Percentiles rank a stretch among this genome's conserved stretches.
Conservation (phyloP, 2,329 filamentous ascomycete genomes). For the Penicillium crustosum region DNA sequence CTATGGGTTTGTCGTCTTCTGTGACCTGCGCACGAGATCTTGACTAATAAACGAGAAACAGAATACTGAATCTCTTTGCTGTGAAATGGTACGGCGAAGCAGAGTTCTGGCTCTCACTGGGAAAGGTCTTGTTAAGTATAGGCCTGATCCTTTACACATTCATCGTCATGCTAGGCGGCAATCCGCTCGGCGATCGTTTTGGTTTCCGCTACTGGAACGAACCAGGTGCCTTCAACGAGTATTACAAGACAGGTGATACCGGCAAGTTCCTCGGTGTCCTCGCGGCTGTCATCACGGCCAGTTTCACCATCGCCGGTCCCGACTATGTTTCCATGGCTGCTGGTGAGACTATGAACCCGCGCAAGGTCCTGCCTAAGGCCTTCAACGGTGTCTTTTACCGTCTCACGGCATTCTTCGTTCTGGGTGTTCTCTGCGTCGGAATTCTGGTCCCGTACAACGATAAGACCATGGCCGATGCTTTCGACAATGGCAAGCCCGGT, state of each 20-base stretch:
- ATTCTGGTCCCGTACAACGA: constrained; percentile 72
- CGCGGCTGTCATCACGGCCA: constrained; percentile 69
- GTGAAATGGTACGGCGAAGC: constrained; percentile 74
- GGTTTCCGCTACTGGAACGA: constrained; percentile 68
- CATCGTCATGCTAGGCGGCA: constrained; percentile 78
- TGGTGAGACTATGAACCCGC: constrained; percentile 70
- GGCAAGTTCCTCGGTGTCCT: constrained; percentile 76
- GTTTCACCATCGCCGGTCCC: constrained; percentile 66
- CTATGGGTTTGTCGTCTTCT: constrained; percentile 40
- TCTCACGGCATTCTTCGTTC: constrained; percentile 71
- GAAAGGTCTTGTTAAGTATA: constrained; percentile 70
- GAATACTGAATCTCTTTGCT: constrained; percentile 65
- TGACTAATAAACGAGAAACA: constrained; percentile 3
- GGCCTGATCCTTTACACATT: constrained; percentile 76
- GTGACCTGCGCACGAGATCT: not conserved
- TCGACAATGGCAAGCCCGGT: constrained; percentile 58
- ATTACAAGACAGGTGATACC: constrained; percentile 63
- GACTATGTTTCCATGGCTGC: constrained; percentile 66
- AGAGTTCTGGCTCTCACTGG: constrained; percentile 72
- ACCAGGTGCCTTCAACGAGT: constrained; percentile 69
- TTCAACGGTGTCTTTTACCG: constrained; percentile 80
- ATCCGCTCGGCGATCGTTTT: constrained; percentile 68
- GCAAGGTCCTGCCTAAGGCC: constrained; percentile 67
- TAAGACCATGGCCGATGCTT: constrained; percentile 59
- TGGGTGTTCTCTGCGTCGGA: constrained; percentile 70